These are phyloP conservation scores for Syzygium malaccense DNA, from an alignment of 441 rosid species.

Conservation along the genomic window DNA sequence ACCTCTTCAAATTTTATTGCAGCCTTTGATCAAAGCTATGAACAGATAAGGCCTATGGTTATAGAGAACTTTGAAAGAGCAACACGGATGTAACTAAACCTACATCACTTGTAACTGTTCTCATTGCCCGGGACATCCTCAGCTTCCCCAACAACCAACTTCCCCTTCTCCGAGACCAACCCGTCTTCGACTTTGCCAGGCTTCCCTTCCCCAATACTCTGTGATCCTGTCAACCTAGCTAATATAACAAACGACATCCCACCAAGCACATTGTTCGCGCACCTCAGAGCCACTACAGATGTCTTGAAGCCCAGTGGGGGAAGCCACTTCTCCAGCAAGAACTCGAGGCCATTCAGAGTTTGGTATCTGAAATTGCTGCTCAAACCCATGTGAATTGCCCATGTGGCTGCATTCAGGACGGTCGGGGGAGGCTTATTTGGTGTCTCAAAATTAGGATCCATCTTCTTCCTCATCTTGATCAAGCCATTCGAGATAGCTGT, in stretches of 20 bases:
- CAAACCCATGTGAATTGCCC: conserved; percentile 95
- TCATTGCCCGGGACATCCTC: neutral
- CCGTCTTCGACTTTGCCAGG: conserved; percentile 16
- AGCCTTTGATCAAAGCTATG: neutral
- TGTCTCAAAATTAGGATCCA: conserved; percentile 86
- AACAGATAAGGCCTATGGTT: neutral
- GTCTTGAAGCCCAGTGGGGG: conserved; percentile 64
- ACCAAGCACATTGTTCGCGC: conserved; percentile 76
- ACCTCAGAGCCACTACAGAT: conserved; percentile 68
- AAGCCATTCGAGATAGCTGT: conserved; percentile 78
- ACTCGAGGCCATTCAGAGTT: conserved; percentile 59
- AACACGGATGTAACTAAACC: neutral
- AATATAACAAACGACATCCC: conserved; percentile 83
- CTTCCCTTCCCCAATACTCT: conserved; percentile 35
- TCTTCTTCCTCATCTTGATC: conserved; percentile 81
- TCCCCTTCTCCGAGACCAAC: conserved; percentile 24
- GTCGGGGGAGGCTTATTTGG: conserved; percentile 95
- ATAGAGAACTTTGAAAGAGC: neutral
- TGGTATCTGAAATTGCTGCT: conserved; percentile 96
- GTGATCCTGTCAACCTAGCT: conserved; percentile 92
- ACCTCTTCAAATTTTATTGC: neutral
- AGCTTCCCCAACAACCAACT: conserved; percentile 9
- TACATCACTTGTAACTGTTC: neutral
- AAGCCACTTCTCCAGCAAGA: conserved; percentile 33
- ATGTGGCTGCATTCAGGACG: conserved; percentile 67